A percentile compares a stretch with the other conserved stretches of the same genome.
Evolutionary conservation across 306 rosid species (phyloP).

Genomic region (Fagus crenata): DNA sequence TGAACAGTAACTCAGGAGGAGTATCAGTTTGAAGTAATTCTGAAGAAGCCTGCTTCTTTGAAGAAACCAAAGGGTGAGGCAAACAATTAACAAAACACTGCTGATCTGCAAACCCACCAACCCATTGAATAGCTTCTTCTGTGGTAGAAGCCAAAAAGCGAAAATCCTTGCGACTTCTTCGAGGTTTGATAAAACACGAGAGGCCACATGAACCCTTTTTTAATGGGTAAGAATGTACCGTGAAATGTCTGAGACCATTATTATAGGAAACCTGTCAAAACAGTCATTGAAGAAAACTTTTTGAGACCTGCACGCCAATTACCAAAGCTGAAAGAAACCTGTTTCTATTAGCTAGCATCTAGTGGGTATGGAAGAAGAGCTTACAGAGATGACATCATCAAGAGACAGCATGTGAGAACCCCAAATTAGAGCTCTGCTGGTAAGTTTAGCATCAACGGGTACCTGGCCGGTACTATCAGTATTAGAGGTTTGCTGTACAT

Average conservation of each 20-base stretch:
- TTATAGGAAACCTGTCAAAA: constrained; percentile 84
- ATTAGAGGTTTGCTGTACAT: constrained; percentile 42
- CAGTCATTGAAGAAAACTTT: constrained; percentile 33
- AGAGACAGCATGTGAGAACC: constrained; percentile 73
- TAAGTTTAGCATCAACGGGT: constrained; percentile 77
- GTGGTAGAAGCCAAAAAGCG: constrained; percentile 75
- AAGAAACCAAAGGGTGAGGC: constrained; percentile 90
- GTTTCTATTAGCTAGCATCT: constrained; percentile 21
- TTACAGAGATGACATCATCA: constrained; percentile 89
- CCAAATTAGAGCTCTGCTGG: constrained; percentile 86
- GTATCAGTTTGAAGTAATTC: constrained; percentile 77
- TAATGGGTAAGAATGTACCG: constrained; percentile 81
- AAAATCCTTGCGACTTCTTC: constrained; percentile 71
- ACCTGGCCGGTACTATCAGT: constrained; percentile 44
- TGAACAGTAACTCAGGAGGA: constrained; percentile 91
- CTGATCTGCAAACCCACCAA: constrained; percentile 97
- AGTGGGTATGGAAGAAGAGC: constrained; percentile 38
- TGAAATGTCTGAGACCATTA: constrained; percentile 92
- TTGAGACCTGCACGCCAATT: constrained; percentile 24
- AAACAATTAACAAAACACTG: constrained; percentile 87
- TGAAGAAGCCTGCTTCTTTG: constrained; percentile 95
- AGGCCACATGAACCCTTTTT: constrained; percentile 73
- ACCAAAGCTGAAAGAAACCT: constrained; percentile 17
- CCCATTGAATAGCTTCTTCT: constrained; percentile 97
- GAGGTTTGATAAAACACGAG: constrained; percentile 70